A percentile compares a stretch with the other conserved stretches of the same genome.
These are phyloP conservation scores for Pseudoturritis turrita DNA, from an alignment of 345 rosid species.

Conservation along the genomic window DNA sequence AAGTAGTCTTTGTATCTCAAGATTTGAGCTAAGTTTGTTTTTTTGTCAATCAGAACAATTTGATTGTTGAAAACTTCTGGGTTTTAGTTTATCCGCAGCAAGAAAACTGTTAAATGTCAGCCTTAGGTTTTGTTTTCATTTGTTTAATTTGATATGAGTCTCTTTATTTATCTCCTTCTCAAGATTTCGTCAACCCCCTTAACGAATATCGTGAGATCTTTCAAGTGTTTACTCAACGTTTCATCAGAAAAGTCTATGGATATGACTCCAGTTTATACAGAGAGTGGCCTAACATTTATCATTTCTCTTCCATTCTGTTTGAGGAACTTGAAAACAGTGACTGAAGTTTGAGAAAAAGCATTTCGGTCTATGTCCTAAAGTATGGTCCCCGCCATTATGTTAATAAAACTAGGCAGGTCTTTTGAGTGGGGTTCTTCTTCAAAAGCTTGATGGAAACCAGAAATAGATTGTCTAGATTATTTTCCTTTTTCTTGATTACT, in stretches of 20 bases:
- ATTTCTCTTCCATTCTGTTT: background rate
- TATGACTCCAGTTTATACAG: background rate
- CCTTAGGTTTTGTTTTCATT: background rate
- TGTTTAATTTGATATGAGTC: background rate
- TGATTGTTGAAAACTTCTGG: background rate
- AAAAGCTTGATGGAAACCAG: slow-evolving; percentile 42
- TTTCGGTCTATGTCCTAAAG: slow-evolving; percentile 42
- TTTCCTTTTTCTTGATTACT: slow-evolving; percentile 10
- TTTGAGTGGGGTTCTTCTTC: slow-evolving; percentile 48
- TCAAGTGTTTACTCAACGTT: slow-evolving; percentile 3
- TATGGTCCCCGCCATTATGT: slow-evolving; percentile 66
- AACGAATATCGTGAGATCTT: slow-evolving; percentile 14
- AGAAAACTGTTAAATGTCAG: slow-evolving; percentile 2
- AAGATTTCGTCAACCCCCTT: slow-evolving; percentile 1
- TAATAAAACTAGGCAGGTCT: slow-evolving; percentile 37
- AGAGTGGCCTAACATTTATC: slow-evolving; percentile 16
- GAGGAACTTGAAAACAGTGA: slow-evolving; percentile 39
- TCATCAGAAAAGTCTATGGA: background rate
- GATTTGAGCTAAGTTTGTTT: slow-evolving; percentile 14
- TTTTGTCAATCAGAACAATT: background rate
- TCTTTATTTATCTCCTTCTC: slow-evolving; percentile 7
- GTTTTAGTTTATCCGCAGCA: background rate
- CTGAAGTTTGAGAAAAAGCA: slow-evolving; percentile 34
- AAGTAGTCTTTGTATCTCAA: slow-evolving; percentile 10
- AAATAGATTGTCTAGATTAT: slow-evolving; percentile 34